Conservation (phyloP, 2,329 filamentous ascomycete genomes). For the Ophiostoma populinum region DNA sequence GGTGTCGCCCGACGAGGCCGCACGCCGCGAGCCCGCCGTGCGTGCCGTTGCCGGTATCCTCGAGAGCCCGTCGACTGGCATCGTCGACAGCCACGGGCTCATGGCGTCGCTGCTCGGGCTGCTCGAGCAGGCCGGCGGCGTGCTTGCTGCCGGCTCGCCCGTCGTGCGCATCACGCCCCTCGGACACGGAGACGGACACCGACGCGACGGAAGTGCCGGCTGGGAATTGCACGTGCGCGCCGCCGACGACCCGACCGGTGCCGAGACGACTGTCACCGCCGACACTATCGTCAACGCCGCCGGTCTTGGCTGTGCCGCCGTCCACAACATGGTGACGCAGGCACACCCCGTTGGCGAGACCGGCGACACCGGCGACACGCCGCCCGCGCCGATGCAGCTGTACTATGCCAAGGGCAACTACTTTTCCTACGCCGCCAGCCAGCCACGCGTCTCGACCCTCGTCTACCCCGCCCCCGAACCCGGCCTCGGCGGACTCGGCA, state of each 20-base stretch:
- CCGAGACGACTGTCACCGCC: slow-evolving; percentile 41
- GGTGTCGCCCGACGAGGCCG: slow-evolving; percentile 44
- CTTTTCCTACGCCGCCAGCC: slow-evolving; percentile 59
- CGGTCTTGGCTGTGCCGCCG: slow-evolving; percentile 55
- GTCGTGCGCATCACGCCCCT: slow-evolving; percentile 44
- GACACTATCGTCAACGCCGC: slow-evolving; percentile 74
- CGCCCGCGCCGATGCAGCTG: slow-evolving; percentile 31
- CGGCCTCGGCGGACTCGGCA: slow-evolving; percentile 71
- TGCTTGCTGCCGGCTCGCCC: slow-evolving; percentile 49
- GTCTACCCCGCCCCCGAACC: slow-evolving; percentile 78
- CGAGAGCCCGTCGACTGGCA: slow-evolving; percentile 76
- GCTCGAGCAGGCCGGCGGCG: slow-evolving; percentile 62
- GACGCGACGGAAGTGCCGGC: slow-evolving; percentile 31
- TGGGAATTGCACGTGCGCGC: slow-evolving; percentile 46
- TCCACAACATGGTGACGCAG: slow-evolving; percentile 72
- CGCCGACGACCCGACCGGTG: neutral
- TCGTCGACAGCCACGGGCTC: slow-evolving; percentile 70
- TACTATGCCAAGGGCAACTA: slow-evolving; percentile 93
- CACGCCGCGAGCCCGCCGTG: slow-evolving; percentile 54
- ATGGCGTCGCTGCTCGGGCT: slow-evolving; percentile 67
- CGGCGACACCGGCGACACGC: slow-evolving; percentile 15
- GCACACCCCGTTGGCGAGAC: slow-evolving; percentile 5
- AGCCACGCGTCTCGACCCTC: slow-evolving; percentile 50
- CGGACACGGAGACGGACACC: too few species aligned
- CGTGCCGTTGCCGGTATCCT: slow-evolving; percentile 54